Percentiles rank a stretch among this genome's conserved stretches.
Conservation (phyloP, 495 filamentous ascomycete genomes). For the Peziza echinospora region DNA sequence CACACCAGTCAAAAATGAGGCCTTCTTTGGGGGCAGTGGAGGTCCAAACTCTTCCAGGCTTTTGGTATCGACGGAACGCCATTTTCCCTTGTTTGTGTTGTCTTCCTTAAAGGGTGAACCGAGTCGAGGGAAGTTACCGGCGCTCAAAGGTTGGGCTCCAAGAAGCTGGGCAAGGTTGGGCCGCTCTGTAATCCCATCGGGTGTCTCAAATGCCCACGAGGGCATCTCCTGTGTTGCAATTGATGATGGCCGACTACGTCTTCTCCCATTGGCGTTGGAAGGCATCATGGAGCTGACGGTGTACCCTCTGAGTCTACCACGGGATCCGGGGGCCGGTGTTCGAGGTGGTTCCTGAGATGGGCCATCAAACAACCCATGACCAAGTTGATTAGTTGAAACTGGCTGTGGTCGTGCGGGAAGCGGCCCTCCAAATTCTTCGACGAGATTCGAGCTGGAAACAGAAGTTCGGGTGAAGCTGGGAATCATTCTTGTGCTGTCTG, state of each 20-base stretch:
- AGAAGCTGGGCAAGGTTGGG: not conserved
- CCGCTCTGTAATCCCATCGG: not conserved
- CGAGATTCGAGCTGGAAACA: no score
- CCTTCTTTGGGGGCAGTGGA: not conserved
- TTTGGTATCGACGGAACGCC: not conserved
- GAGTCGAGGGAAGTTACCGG: not conserved
- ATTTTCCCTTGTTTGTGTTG: not conserved
- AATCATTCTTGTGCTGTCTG: no score
- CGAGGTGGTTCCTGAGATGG: no score
- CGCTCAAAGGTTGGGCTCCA: not conserved
- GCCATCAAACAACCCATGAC: no score
- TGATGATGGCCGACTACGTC: not conserved
- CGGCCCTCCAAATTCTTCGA: no score
- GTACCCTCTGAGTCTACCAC: not conserved
- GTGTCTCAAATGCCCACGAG: no score
- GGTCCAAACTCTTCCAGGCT: not conserved
- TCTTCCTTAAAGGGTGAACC: not conserved
- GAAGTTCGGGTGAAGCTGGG: no score
- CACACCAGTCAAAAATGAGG: not conserved
- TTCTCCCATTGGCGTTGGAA: not conserved
- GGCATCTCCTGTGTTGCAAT: not conserved
- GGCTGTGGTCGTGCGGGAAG: no score
- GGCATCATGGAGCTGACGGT: not conserved
- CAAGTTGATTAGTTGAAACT: no score
- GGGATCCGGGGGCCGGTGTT: not conserved